Evolutionary conservation across 1,139 yeast genomes (phyloP), one percentile per base, ranked within the genome.

Genomic region (Hanseniaspora uvarum): DNA sequence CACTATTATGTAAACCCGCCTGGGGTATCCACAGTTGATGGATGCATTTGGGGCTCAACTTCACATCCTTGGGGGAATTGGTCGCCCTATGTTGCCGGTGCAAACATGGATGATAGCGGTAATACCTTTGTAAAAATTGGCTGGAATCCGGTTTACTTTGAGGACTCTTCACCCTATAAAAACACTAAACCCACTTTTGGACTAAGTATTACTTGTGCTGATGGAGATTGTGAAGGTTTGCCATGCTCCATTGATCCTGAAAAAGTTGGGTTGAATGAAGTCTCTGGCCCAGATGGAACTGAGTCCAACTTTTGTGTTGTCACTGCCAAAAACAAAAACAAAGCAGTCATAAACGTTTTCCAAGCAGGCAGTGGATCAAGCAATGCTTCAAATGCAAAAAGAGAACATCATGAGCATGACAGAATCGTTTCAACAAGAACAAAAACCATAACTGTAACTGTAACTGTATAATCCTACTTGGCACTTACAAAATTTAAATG

Each of bases 61-160:
- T 70, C 73, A 56, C 72, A 82, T 59, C 81, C 92, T 21, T 72
- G 73, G 59, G 96, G 96, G 57, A 86, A 87, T 75, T 87, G 95
- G 95, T 71, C 95, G 26, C 95, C 96, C 26, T 87, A 85, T 62
- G 94, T 87, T 58, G 94, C 94, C 18, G 96, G 95, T 59, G 87
- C 89, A 60, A 86, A 86, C 71, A 78, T 78, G 70, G 94, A 85
- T 66, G 68, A 67, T 56, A 68, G 65, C 55, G 84, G 86, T 31
- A 77, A 79, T 66, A 86, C 95, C 3, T 86, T 61, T 67, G 84
- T 84, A 60, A 87, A 85, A 70, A 78, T 87, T 65, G 95, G 94
- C 52, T 86, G 95, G 94, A 87, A 87, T 69, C 95, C 96, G 21
- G 78, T 83, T 59, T 84, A 85, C 68, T 67, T 85, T 59, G 89